Evolutionary conservation across 2,329 filamentous ascomycete species (phyloP), one percentile per base, ranked within the genome.

Genomic region (Blastomyces parvus): DNA sequence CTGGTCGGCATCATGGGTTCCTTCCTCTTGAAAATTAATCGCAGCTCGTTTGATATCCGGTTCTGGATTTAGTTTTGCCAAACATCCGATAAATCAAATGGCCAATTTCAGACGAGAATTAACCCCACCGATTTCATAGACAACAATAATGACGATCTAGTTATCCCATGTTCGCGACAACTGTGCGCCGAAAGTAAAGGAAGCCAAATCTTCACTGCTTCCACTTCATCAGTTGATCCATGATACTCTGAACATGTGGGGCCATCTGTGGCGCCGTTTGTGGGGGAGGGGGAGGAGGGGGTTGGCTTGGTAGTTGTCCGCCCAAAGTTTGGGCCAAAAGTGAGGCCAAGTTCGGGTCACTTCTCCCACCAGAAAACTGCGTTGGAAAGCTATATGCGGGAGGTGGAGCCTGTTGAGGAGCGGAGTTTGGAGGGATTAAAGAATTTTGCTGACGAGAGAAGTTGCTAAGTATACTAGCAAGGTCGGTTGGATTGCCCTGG

Each of bases 221-320:
- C 74, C 77, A 80, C 69, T 78, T 78, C 46, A 75, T 71, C 63
- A 81, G 66, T 63, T 80, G 79, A 63, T 79, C 76, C 73, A 81
- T 77, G 59, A 81, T 75, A 63, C 79, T 79, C 67, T 80, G 79
- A 44, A 80, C 74, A 67, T 80, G 78, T 56, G 74, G 69, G 55
- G 68, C 63, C 6, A 64, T 44, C 60, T 68, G 70, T 38, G 65
- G 66, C 19, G 64, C 3, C 14, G 27, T 55, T 30, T 38, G 42
- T n/a, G 56, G 27, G 6, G 42, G 62, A 17, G 46, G 56, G 8
- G 22, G n/a, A 22, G 57, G 27, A 22, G 57, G 27, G 22, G 57
- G 27, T 53, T 60, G 62, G 19, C 55, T 13, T 25, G 11, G 9
- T 58, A 17, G 38, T 33, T 75, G 73, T 33, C 70, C 72, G 27